Base-by-base conservation (phyloP, 257 asterid genomes). In the Solanum lycopersicoides region DNA sequence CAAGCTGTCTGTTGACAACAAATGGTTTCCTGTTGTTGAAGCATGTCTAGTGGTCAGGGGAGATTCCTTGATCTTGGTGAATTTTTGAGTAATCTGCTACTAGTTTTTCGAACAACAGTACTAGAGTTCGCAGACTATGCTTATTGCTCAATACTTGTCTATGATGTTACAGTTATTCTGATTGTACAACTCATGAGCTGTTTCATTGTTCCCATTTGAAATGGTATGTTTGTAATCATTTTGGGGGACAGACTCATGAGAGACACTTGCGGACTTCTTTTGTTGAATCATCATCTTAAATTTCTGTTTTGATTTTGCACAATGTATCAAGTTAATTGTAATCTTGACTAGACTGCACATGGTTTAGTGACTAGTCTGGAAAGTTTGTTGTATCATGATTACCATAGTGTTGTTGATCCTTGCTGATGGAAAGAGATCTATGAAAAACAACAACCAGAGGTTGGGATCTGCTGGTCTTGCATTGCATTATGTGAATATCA, bases 401-500 rank as follows among this genome's bases (percentile, higher is more conserved):
- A 14, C 83, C 39, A 65, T 74, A 86, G 74, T 83, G 60, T 56
- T 63, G 84, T 20, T 87, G 85, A 84, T 82, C 75, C 88, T 89
- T 91, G 86, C 88, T 94, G 98, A 92, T 89, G 95, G 91, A 87
- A 89, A 89, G 85, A 89, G 82, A 84, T 94, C 95, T 4, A 88
- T 86, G 30, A 92, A 93, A 86, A 91, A 87, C 90, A 86, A 88
- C 85, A 91, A 89, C 50, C 95, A 92, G 89, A 94, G 92, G 91
- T 88, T 96, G 96, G 99, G 99, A 63, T 92, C 96, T 87, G 95
- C 99, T 83, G 99, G 98, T 79, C 98, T 96, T 88, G 96, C 98
- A 34, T 93, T 96, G 88, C 99, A 96, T 85, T 94, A 96, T 85
- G 99, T 97, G 84, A 95, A 94, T 91, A 92, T 94, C 84, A 93